Evolutionary conservation across 2,329 filamentous ascomycete genomes (phyloP).

Genomic region (Fusarium transvaalense): DNA sequence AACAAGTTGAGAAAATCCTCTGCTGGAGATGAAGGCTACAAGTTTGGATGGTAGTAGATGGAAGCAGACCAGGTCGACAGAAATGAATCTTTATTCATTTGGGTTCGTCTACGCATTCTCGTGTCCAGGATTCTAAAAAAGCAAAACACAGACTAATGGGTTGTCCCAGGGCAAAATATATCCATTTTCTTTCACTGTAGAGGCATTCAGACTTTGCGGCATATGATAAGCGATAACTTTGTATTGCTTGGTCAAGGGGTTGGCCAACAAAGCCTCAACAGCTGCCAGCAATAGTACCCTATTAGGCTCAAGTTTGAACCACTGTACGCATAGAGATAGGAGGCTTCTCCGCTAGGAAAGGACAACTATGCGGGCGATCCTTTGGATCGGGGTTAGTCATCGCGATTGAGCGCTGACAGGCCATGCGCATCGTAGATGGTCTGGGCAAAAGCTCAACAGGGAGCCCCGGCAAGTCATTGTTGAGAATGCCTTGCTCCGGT

Average conservation of each 20-base stretch:
- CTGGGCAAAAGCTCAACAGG: not conserved
- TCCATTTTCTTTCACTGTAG: too few species aligned
- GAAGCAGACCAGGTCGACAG: rapidly evolving
- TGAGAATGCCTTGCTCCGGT: not conserved
- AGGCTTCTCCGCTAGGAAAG: not conserved
- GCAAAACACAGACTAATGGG: too few species aligned
- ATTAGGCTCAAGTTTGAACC: not conserved
- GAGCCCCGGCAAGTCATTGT: not conserved
- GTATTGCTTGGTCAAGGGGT: too few species aligned
- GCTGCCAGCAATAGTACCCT: not conserved
- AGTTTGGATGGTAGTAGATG: not conserved
- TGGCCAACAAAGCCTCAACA: too few species aligned
- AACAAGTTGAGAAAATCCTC: not conserved
- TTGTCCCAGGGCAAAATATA: too few species aligned
- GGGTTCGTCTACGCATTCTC: too few species aligned
- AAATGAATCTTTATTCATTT: not conserved
- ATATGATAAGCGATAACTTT: not conserved
- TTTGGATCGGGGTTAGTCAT: not conserved
- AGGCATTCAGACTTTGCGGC: too few species aligned
- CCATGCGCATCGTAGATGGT: slow-evolving; percentile 2
- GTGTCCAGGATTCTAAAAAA: too few species aligned
- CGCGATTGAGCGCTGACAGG: not conserved
- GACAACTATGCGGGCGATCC: not conserved
- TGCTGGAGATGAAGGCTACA: too few species aligned
- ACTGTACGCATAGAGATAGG: not conserved